A percentile compares a stretch with the other conserved stretches of the same genome.
Evolutionary conservation across 371 early-diverging fungal species (phyloP).

Genomic region (Rhizopus microsporus): DNA sequence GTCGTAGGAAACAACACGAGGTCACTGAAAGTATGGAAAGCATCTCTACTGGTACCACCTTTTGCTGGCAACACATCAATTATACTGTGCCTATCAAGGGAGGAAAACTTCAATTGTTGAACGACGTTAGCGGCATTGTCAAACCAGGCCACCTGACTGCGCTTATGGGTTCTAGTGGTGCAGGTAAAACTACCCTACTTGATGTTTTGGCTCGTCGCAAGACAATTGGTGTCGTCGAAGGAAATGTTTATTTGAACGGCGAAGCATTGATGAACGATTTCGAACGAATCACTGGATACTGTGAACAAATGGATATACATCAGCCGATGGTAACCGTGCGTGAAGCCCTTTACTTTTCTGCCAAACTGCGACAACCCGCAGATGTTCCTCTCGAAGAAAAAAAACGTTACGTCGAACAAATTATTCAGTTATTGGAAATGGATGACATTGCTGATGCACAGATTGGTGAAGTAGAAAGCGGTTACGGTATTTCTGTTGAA

Average conservation of each 20-base stretch:
- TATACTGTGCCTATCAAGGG: constrained; percentile 62
- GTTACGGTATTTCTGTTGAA: constrained; percentile 58
- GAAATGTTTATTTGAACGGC: constrained; percentile 65
- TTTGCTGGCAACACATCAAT: constrained; percentile 57
- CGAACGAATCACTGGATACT: constrained; percentile 75
- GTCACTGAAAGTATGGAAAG: constrained; percentile 34
- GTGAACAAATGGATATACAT: constrained; percentile 83
- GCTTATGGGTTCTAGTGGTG: constrained; percentile 84
- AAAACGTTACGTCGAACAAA: constrained; percentile 59
- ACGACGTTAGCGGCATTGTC: constrained; percentile 51
- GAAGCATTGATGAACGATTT: constrained; percentile 54
- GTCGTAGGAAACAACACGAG: constrained; percentile 24
- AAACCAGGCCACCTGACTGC: constrained; percentile 72
- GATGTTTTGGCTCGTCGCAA: constrained; percentile 82
- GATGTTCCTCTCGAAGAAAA: constrained; percentile 54
- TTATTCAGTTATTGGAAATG: constrained; percentile 62
- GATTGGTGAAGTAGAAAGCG: constrained; percentile 45
- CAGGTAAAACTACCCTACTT: constrained; percentile 87
- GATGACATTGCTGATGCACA: constrained; percentile 52
- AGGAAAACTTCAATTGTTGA: constrained; percentile 50
- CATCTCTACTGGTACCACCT: constrained; percentile 47
- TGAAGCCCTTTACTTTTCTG: constrained; percentile 70
- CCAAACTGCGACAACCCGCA: constrained; percentile 61
- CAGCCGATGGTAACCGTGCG: constrained; percentile 62
- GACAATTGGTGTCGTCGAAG: constrained; percentile 74